phyloP scores from a whole-genome alignment of 768 basidiomycete genomes.

The Amanita rubescens region DNA sequence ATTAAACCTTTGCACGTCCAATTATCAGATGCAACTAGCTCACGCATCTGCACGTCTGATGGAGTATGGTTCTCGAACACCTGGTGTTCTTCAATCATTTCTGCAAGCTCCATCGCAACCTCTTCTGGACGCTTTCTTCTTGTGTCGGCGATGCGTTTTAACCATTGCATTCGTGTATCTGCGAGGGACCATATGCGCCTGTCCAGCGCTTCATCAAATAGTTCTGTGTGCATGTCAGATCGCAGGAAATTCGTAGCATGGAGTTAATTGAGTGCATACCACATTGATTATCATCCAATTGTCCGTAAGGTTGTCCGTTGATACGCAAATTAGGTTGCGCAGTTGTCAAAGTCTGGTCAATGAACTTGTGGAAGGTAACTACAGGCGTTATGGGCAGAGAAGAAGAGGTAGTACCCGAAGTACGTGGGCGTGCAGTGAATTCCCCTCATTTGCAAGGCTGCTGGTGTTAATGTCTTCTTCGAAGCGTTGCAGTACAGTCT shows the following conservation, averaged over 20 bases:
- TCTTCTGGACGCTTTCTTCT: constrained; percentile 56
- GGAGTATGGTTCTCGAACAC: constrained; percentile 20
- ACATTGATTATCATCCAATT: constrained; percentile 47
- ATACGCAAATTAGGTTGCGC: constrained; percentile 69
- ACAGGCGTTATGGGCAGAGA: background rate
- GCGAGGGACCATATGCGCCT: constrained; percentile 75
- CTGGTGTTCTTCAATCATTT: constrained; percentile 24
- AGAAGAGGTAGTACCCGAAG: constrained; percentile 32
- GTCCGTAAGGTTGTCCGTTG: constrained; percentile 72
- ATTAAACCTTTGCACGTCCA: background rate
- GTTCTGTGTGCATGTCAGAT: constrained; percentile 36
- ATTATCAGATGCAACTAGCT: constrained; percentile 16
- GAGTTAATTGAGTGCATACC: constrained; percentile 29
- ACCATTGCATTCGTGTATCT: constrained; percentile 67
- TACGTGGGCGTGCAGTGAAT: constrained; percentile 40
- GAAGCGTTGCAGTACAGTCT: constrained; percentile 37
- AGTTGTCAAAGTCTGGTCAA: constrained; percentile 53
- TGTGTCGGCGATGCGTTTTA: constrained; percentile 60
- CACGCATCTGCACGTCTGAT: constrained; percentile 9
- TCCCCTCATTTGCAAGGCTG: constrained; percentile 35
- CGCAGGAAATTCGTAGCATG: background rate
- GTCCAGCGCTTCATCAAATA: constrained; percentile 84
- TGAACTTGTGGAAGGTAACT: constrained; percentile 34
- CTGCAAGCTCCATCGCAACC: constrained; percentile 31
- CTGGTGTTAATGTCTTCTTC: constrained; percentile 37